Evolutionary conservation across 2,329 filamentous ascomycete genomes (phyloP).

Genomic region (Metarhizium anisopliae): DNA sequence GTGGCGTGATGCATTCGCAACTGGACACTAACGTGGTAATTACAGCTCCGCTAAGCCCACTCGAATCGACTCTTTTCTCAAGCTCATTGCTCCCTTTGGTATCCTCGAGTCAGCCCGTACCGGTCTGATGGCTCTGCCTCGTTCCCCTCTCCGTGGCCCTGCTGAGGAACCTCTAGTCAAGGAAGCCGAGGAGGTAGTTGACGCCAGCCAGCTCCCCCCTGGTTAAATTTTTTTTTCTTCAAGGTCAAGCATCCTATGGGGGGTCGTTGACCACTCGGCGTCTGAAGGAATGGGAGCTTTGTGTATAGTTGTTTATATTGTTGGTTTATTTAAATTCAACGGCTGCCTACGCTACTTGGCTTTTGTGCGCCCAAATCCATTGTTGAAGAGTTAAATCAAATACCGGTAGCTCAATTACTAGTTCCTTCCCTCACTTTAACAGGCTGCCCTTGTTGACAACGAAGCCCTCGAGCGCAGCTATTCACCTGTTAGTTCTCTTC

Average conservation of each 20-base stretch:
- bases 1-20: not conserved
- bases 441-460: slow-evolving; percentile 91
- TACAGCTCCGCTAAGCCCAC: slow-evolving; percentile 78
- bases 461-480: slow-evolving; percentile 74
- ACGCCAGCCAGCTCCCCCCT: slow-evolving; percentile 86
- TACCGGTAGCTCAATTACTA: not conserved
- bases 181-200: slow-evolving; percentile 90
- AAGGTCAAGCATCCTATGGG: not conserved
- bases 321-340: slow-evolving; percentile 7
- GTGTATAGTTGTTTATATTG: slow-evolving; percentile 7
- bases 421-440: not conserved
- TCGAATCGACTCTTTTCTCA: slow-evolving; percentile 96
- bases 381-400: slow-evolving; percentile 4
- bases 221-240: slow-evolving; percentile 45
- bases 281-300: slow-evolving; percentile 8
- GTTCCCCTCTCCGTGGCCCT: slow-evolving; percentile 74
- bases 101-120: slow-evolving; percentile 94
- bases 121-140: slow-evolving; percentile 91
- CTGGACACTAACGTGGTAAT: not conserved
- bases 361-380: slow-evolving; percentile 3
- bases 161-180: slow-evolving; percentile 63
- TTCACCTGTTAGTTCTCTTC: not conserved
- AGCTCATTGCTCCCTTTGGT: slow-evolving; percentile 87
- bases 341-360: slow-evolving; percentile 5
- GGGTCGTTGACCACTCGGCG: slow-evolving; percentile 6